Base-by-base conservation (phyloP, 2,329 filamentous ascomycete genomes). In the Amesomyces nigricolor region DNA sequence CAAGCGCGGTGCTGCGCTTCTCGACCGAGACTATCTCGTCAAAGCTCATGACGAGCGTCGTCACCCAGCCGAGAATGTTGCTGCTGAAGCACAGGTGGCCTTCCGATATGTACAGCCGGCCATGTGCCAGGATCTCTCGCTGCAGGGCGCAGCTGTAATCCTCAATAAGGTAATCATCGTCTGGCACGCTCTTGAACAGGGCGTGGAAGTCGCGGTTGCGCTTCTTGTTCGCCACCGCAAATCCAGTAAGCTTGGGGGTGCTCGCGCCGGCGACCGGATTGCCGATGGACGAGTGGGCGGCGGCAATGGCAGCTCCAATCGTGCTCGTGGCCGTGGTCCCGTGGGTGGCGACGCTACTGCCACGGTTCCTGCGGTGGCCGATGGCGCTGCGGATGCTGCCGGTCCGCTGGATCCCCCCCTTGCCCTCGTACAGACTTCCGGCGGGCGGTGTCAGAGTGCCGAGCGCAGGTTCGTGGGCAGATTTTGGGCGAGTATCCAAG, bases 51-150 rank as follows among this genome's bases (percentile, higher is more conserved):
- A 99, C 92, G 42, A 99, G 77, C 1, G 94, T 99, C 0, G 94
- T 99, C 19, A 95, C 88, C 94, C 94, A 99, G 52, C 94, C 94
- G 46, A 99, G 82, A 62, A 99, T 99, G 68, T 99, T 99, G 76
- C 94, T 97, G 66, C 91, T 96, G 72, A 99, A 99, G 75, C 94
- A 99, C 46, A 99, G 83, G 68, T 99, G 92, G 10, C 92, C 91
- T 73, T 99, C 94, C 0, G 94, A 97, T 42, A 99, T 89, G 67
- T 99, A 99, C 13, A 99, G 79, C 40, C 94, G 83, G 5, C 94
- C 94, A 63, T 96, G 94, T 6, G 95, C 84, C 37, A 99, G 81
- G 58, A 99, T 99, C 68, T 99, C 95, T 62, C 91, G 85, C 71
- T 99, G 94, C 57, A 99, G 72, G 4, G 94, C 94, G 69, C 94